A percentile compares a stretch with the other conserved stretches of the same genome.
Conservation (phyloP, 805 yeast species). For the Pichia sporocuriosa region DNA sequence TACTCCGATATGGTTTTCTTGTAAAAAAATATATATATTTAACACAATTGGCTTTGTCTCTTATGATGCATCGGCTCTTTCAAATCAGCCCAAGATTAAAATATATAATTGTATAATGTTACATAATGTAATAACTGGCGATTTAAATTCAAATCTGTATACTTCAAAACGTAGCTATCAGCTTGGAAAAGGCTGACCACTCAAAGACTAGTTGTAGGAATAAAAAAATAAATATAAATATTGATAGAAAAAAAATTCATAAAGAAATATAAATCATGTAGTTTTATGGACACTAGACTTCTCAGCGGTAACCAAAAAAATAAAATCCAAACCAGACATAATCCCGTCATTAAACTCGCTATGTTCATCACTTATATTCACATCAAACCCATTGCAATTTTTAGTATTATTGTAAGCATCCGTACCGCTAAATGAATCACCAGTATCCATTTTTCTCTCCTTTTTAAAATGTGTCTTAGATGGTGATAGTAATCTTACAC, state of each 20-base stretch:
- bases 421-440: not conserved
- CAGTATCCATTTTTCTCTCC: not conserved
- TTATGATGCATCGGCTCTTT: too few relatives aligned
- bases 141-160: not conserved
- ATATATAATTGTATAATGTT: too few relatives aligned
- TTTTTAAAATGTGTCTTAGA: not conserved
- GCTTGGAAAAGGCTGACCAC: too few relatives aligned
- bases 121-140: too few relatives aligned
- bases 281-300: not conserved
- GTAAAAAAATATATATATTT: too few relatives aligned
- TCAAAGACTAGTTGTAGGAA: too few relatives aligned
- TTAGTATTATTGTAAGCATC: not conserved
- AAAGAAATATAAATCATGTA: not conserved
- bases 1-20: too few relatives aligned
- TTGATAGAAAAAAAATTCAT: not conserved
- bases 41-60: too few relatives aligned
- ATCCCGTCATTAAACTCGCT: slow-evolving; percentile 2
- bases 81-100: too few relatives aligned
- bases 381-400: not conserved
- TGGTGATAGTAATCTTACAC: not conserved
- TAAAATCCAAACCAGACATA: not conserved
- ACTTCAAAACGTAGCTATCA: slow-evolving; percentile 56
- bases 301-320: slow-evolving; percentile 5
- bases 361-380: not conserved
- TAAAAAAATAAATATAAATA: not conserved